A percentile compares a stretch with the other conserved stretches of the same genome.
phyloP scores from a whole-genome alignment of 805 yeast genomes.

The Isabelozyma rhagii region DNA sequence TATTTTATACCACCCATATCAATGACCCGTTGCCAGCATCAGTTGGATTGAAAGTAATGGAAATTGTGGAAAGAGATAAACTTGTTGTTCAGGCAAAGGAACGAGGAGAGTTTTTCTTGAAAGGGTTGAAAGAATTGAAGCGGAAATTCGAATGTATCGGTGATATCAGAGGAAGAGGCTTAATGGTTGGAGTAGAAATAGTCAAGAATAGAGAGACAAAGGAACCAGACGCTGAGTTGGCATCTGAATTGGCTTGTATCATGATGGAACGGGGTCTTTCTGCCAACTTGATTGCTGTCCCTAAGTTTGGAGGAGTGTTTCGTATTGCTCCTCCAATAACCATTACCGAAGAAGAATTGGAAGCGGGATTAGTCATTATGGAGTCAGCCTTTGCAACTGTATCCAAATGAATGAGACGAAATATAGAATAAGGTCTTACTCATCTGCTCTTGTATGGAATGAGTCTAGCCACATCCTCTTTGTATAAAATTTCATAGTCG shows the following conservation, averaged over 20 bases:
- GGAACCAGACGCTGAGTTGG: constrained; percentile 6
- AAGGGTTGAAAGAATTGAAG: constrained; percentile 24
- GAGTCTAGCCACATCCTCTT: no score
- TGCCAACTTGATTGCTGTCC: constrained; percentile 21
- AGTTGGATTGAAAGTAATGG: constrained; percentile 45
- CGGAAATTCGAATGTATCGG: constrained; percentile 5
- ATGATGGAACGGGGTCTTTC: constrained; percentile 17
- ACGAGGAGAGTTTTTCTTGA: constrained; percentile 41
- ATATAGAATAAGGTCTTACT: not conserved
- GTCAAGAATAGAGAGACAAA: constrained; percentile 10
- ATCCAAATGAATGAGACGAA: not conserved
- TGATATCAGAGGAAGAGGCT: constrained; percentile 17
- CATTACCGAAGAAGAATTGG: not conserved
- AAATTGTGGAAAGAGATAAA: constrained; percentile 20
- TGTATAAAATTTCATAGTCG: no score
- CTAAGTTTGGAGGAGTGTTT: constrained; percentile 14
- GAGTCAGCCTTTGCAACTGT: not conserved
- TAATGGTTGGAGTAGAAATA: constrained; percentile 16
- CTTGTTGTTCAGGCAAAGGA: constrained; percentile 41
- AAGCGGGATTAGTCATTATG: not conserved
- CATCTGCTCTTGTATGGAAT: no score
- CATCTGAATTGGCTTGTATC: not conserved
- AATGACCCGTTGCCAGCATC: constrained; percentile 14
- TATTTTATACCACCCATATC: constrained; percentile 25
- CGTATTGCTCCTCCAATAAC: constrained; percentile 22